Evolutionary conservation across 106 monocot genomes (phyloP), one percentile per base, ranked within the genome.

Genomic region (Allium fistulosum): DNA sequence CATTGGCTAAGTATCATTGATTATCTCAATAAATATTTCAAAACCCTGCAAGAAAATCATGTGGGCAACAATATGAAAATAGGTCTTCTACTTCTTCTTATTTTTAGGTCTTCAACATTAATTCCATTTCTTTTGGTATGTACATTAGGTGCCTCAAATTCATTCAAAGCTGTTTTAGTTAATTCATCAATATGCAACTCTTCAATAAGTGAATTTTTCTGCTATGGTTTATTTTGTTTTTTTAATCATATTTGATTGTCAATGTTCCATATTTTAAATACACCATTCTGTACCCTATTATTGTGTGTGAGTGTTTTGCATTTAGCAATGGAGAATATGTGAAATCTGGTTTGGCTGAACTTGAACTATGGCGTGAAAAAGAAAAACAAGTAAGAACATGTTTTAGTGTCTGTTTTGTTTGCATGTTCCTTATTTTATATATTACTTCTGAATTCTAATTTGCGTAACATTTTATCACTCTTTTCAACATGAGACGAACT

Each of bases 241-340:
- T 28, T 28, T 28, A 28, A 28, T 28, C 28, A 28, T 28, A 28
- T 28, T 28, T 28, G 28, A 28, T 28, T 3, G 3, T 28, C 28
- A 28, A 3, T 28, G 2, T 28, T 13, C 65, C 70, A 15, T 59
- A 37, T 26, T 28, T 68, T 7, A 17, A 9, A 46, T 67, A 6
- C 80, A 62, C 49, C 57, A 10, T 64, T 10, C n/a, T 67, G 7
- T 73, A 94, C 89, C 77, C 87, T 99, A 37, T 85, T 93, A 46
- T 69, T 93, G n/a, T 87, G 99, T 14, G 87, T 51, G 99, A 99
- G 58, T 99, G 99, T 68, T 99, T 92, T 58, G 90, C 99, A 51
- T 99, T 99, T 72, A 99, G 85, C 79, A 99, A 93, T 76, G 99
- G 99, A 17, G 92, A 99, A 63, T 99, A 93, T 72, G 93, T 99